Base-by-base conservation (phyloP, 1,284 basidiomycete genomes). In the Melampsora americana region DNA sequence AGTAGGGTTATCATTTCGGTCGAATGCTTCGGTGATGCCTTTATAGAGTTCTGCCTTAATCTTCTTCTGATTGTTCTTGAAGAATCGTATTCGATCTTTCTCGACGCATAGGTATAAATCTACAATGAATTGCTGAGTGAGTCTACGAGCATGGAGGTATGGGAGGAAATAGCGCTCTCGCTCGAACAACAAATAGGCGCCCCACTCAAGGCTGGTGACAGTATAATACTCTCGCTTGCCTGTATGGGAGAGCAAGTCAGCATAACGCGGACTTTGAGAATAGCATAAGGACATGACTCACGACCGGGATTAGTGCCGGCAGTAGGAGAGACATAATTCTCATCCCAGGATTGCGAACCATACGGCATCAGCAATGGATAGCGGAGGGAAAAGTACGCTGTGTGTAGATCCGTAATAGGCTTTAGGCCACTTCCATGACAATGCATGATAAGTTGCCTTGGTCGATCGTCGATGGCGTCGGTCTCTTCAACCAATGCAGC, bases 331-430 rank as follows among this genome's bases (percentile, higher is more conserved):
- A 56, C 50, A 48, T n/a, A 30, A 39, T 20, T 53, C 23, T 11
- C 23, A 16, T 35, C 32, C 50, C 66, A 68, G 20, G 30, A 30
- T 26, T 53, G 28, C 14, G 48, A 23, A 12, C 66, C 66, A 68
- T 53, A 50, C 11, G 67, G 67, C 14, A 69, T 56, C 4, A 69
- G 26, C 4, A 69, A n/a, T 35, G 48, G 67, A 53, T 59, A 69
- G 1, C 53, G 30, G 7, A 69, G 23, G 2, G 67, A 50, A 3
- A 69, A 26, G 20, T 69, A 69, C 3, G 6, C 50, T n/a, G n/a
- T n/a, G n/a, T n/a, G n/a, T n/a, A n/a, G n/a, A n/a, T n/a, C n/a
- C n/a, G n/a, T n/a, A n/a, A n/a, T n/a, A n/a, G n/a, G n/a, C n/a
- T n/a, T n/a, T n/a, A n/a, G n/a, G n/a, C n/a, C n/a, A n/a, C n/a